Evolutionary conservation across 2,329 filamentous ascomycete genomes (phyloP).

Genomic region (Graphilbum fragrans): DNA sequence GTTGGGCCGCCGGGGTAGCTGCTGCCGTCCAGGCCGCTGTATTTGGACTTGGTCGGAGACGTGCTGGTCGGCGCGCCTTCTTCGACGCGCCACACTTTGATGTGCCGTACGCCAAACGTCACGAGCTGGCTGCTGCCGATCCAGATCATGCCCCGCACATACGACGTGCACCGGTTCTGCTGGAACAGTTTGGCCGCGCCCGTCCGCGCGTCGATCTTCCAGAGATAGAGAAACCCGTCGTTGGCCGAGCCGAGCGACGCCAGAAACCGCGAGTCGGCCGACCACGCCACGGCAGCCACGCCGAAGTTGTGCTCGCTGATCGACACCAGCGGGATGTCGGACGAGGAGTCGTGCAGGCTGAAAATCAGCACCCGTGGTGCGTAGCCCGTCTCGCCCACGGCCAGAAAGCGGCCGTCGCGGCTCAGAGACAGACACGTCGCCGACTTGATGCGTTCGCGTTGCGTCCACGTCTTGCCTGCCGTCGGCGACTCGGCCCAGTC

Average conservation of each 20-base stretch:
- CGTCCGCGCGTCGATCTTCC: constrained; percentile 72
- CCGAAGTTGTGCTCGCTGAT: constrained; percentile 86
- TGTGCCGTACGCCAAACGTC: constrained; percentile 79
- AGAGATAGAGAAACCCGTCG: constrained; percentile 88
- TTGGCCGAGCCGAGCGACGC: constrained; percentile 82
- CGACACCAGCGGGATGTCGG: constrained; percentile 71
- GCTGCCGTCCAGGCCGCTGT: constrained; percentile 29
- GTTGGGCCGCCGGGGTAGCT: constrained; percentile 22
- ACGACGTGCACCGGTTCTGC: constrained; percentile 84
- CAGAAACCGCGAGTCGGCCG: constrained; percentile 71
- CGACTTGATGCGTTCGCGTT: constrained; percentile 85
- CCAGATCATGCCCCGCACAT: constrained; percentile 81
- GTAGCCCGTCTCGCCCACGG: constrained; percentile 92
- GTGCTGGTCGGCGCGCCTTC: constrained; percentile 35
- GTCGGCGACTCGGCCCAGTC: constrained; percentile 50
- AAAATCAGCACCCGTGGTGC: constrained; percentile 86
- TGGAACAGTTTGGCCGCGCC: constrained; percentile 70
- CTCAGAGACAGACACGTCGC: constrained; percentile 85
- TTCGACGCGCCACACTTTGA: constrained; percentile 86
- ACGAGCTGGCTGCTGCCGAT: constrained; percentile 69
- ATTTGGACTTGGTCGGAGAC: constrained; percentile 47
- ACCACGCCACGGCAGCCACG: constrained; percentile 81
- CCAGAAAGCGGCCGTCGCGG: constrained; percentile 73
- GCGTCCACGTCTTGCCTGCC: constrained; percentile 66
- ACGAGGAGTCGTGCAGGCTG: constrained; percentile 65